phyloP scores from a whole-genome alignment of 768 basidiomycete species.

The Phallus indusiatus region DNA sequence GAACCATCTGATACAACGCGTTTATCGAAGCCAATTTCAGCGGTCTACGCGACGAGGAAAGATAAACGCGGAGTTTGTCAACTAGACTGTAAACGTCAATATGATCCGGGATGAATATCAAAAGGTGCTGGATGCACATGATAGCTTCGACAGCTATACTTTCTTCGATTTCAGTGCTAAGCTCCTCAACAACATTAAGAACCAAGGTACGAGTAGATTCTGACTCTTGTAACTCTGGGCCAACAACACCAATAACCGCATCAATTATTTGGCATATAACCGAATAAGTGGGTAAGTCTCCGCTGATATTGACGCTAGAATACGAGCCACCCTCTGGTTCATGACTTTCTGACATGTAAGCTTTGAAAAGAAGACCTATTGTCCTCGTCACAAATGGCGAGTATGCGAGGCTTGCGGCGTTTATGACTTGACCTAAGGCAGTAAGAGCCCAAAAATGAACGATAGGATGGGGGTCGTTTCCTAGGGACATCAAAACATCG shows the following conservation, averaged over 20 bases:
- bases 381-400: conserved; percentile 83
- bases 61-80: conserved; percentile 63
- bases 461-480: conserved; percentile 92
- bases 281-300: conserved; percentile 87
- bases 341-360: conserved; percentile 84
- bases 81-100: conserved; percentile 77
- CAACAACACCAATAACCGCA: conserved; percentile 86
- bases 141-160: conserved; percentile 88
- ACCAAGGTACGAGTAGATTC: conserved; percentile 68
- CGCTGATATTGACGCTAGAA: conserved; percentile 73
- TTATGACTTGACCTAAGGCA: conserved; percentile 78
- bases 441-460: conserved; percentile 92
- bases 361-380: conserved; percentile 80
- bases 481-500: conserved; percentile 88
- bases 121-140: conserved; percentile 91
- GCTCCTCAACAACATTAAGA: conserved; percentile 77
- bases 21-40: conserved; percentile 93
- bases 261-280: conserved; percentile 88
- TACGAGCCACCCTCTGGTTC: conserved; percentile 87
- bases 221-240: conserved; percentile 92
- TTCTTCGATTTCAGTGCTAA: conserved; percentile 79
- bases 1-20: conserved; percentile 92
- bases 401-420: conserved; percentile 87
- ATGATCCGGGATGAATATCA: conserved; percentile 88
- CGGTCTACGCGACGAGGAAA: conserved; percentile 72